Percentiles rank a stretch among this genome's conserved stretches.
Conservation (phyloP, 768 basidiomycete genomes). For the Suillus ampliporus region DNA sequence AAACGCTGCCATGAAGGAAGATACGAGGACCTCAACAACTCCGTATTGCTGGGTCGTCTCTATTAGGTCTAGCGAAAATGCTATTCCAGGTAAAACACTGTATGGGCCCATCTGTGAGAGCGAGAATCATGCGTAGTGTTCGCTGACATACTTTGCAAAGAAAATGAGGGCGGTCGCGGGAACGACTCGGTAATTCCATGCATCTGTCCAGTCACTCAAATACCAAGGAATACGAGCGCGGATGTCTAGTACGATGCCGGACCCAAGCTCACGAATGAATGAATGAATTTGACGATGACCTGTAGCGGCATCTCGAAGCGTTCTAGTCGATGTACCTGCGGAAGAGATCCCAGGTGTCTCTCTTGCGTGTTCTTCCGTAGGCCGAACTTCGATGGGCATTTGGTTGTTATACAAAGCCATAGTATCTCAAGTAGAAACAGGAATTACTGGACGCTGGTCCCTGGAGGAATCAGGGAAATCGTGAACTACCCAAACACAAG, state of each 20-base stretch:
- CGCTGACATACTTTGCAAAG: conserved; percentile 72
- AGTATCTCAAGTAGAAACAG: background rate
- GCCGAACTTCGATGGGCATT: background rate
- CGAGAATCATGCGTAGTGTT: background rate
- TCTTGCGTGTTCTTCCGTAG: background rate
- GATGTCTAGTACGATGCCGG: conserved; percentile 76
- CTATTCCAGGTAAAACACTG: conserved; percentile 88
- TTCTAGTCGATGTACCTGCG: conserved; percentile 6
- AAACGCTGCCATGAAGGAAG: conserved; percentile 89
- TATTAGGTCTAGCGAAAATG: conserved; percentile 91
- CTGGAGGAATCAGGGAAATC: background rate
- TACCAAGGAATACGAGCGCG: conserved; percentile 80
- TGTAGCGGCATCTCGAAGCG: conserved; percentile 6
- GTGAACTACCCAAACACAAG: background rate
- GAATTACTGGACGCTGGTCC: background rate
- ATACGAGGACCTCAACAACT: conserved; percentile 82
- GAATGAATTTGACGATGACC: background rate
- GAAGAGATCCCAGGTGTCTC: conserved; percentile 7
- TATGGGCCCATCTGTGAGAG: conserved; percentile 3
- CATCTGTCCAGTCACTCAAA: conserved; percentile 86
- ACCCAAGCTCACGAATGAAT: conserved; percentile 43
- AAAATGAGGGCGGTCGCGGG: conserved; percentile 88
- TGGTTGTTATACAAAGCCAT: conserved; percentile 3
- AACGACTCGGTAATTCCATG: conserved; percentile 89
- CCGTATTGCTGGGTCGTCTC: conserved; percentile 91